Evolutionary conservation across 345 rosid species (phyloP).

Genomic region (Boechera stricta): DNA sequence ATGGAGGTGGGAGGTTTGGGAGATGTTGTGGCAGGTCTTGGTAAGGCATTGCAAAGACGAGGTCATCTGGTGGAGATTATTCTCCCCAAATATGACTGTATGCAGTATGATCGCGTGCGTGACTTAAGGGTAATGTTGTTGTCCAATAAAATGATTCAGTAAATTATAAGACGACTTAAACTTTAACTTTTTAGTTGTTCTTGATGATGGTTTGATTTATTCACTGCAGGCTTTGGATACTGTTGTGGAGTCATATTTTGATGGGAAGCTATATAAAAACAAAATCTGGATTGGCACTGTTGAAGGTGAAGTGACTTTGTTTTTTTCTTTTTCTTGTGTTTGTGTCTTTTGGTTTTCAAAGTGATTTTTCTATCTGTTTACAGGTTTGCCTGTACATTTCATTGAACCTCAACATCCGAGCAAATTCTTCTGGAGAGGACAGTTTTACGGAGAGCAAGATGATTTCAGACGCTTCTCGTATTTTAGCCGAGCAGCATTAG

Average conservation of each 20-base stretch:
- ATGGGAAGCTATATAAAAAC: slow-evolving; percentile 80
- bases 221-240: slow-evolving; percentile 77
- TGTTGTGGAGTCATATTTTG: slow-evolving; percentile 83
- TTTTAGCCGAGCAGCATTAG: slow-evolving; percentile 96
- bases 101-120: slow-evolving; percentile 72
- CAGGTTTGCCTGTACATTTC: slow-evolving; percentile 97
- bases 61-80: slow-evolving; percentile 94
- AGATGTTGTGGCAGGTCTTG: slow-evolving; percentile 93
- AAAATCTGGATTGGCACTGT: slow-evolving; percentile 92
- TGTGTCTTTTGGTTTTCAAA: slow-evolving; percentile 33
- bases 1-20: slow-evolving; percentile 98
- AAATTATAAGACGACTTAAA: slow-evolving; percentile 10
- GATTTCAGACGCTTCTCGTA: slow-evolving; percentile 94
- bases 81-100: slow-evolving; percentile 96
- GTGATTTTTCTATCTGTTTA: slow-evolving; percentile 43
- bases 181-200: background rate
- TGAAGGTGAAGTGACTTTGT: slow-evolving; percentile 58
- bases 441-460: slow-evolving; percentile 88
- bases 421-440: slow-evolving; percentile 97
- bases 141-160: slow-evolving; percentile 12
- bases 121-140: slow-evolving; percentile 70
- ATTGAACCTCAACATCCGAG: slow-evolving; percentile 96
- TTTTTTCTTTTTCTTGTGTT: slow-evolving; percentile 28
- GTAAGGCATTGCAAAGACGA: slow-evolving; percentile 91
- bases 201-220: slow-evolving; percentile 30